These are phyloP conservation scores for Paecilomyces sp. DNA, from an alignment of 2,329 filamentous ascomycete genomes.

Conservation along the genomic window DNA sequence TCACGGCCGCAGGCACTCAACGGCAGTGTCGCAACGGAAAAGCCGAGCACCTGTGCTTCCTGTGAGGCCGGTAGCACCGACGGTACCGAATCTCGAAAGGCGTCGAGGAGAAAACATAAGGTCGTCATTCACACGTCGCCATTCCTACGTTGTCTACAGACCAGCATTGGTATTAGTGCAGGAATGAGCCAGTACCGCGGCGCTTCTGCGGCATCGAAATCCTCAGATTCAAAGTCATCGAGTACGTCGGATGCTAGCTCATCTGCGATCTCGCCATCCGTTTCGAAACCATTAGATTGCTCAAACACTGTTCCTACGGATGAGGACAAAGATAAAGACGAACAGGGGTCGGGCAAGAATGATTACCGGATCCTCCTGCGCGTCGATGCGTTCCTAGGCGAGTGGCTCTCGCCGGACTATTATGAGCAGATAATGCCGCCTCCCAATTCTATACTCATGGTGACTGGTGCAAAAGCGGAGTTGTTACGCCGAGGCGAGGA, in stretches of 20 bases:
- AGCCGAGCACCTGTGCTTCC: constrained; percentile 8
- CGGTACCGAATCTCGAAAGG: background rate
- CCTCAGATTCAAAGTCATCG: background rate
- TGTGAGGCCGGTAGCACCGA: constrained; percentile 1
- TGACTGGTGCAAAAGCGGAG: constrained; percentile 81
- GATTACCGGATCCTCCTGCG: constrained; percentile 46
- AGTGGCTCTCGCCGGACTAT: constrained; percentile 92
- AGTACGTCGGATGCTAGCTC: constrained; percentile 1
- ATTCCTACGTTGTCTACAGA: constrained; percentile 87
- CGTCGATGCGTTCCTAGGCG: constrained; percentile 85
- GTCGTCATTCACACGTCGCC: constrained; percentile 90
- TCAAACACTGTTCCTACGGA: background rate
- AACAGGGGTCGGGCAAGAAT: background rate
- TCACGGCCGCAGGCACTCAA: constrained; percentile 22
- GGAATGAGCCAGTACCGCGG: constrained; percentile 55
- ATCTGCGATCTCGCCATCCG: constrained; percentile 21
- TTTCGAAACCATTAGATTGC: constrained; percentile 25
- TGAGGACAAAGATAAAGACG: background rate
- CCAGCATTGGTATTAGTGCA: constrained; percentile 77
- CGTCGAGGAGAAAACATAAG: constrained; percentile 56
- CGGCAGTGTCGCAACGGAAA: constrained; percentile 6
- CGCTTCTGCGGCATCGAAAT: constrained; percentile 11
- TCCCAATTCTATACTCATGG: constrained; percentile 77
- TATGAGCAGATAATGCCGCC: constrained; percentile 89
- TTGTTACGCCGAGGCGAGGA: constrained; percentile 68